phyloP scores from a whole-genome alignment of 352 stramenopile genomes.

The Phytophthora sansomeana region DNA sequence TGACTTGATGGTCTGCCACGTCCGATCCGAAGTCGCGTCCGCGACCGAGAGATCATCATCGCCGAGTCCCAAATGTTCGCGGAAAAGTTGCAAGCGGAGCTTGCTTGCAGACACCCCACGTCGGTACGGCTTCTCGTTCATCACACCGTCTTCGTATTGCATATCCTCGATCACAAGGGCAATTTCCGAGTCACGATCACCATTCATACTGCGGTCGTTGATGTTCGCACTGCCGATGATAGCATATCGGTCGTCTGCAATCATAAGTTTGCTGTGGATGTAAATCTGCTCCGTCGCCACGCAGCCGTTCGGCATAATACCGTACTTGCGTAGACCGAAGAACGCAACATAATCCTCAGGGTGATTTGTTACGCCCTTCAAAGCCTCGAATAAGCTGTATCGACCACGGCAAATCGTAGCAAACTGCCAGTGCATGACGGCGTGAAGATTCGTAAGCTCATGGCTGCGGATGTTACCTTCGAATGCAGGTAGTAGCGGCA shows the following conservation, averaged over 20 bases:
- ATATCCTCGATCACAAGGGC: conserved; percentile 86
- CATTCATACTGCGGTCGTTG: conserved; percentile 95
- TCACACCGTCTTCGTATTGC: conserved; percentile 77
- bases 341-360: conserved; percentile 86
- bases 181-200: conserved; percentile 91
- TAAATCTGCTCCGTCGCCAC: conserved; percentile 92
- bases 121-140: conserved; percentile 78
- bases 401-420: conserved; percentile 84
- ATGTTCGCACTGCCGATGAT: conserved; percentile 96
- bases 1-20: conserved; percentile 69
- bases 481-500: conserved; percentile 85
- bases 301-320: conserved; percentile 80
- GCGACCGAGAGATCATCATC: conserved; percentile 63
- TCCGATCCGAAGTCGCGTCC: conserved; percentile 68
- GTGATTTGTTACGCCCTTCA: conserved; percentile 67
- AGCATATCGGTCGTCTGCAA: conserved; percentile 90
- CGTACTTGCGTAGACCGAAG: conserved; percentile 86
- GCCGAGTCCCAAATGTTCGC: conserved; percentile 77
- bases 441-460: conserved; percentile 86
- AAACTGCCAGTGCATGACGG: conserved; percentile 92
- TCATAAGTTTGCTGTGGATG: conserved; percentile 93
- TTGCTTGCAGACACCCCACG: conserved; percentile 68
- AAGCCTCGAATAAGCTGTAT: conserved; percentile 77
- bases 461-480: conserved; percentile 87
- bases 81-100: conserved; percentile 83